Evolutionary conservation across 2,329 filamentous ascomycete genomes (phyloP).

Genomic region (Pseudocercospora crystallina): DNA sequence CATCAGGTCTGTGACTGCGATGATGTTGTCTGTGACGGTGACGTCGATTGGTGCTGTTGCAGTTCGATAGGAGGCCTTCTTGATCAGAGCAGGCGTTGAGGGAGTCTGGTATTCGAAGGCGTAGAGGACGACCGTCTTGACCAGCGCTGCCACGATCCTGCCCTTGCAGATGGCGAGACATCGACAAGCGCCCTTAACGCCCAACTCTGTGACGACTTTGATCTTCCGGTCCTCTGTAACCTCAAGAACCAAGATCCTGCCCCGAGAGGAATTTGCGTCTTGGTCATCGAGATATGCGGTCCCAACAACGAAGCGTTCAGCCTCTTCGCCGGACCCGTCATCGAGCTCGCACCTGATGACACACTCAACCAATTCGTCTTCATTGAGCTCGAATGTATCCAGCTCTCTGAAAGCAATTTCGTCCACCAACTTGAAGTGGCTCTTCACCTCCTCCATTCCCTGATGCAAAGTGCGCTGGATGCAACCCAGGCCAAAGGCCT

Average conservation of each 20-base stretch:
- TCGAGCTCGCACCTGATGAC: slow-evolving; percentile 75
- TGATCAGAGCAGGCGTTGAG: slow-evolving; percentile 60
- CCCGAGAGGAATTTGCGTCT: slow-evolving; percentile 56
- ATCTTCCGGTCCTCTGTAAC: slow-evolving; percentile 73
- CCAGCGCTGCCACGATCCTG: slow-evolving; percentile 80
- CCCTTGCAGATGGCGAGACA: slow-evolving; percentile 72
- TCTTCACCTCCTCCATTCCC: slow-evolving; percentile 73
- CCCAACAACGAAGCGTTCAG: slow-evolving; percentile 86
- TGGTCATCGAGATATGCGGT: slow-evolving; percentile 73
- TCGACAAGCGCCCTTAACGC: slow-evolving; percentile 77
- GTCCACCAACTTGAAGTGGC: slow-evolving; percentile 85
- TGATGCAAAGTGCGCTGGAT: slow-evolving; percentile 70
- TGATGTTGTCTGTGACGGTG: slow-evolving; percentile 68
- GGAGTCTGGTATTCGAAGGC: slow-evolving; percentile 55
- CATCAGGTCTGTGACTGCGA: slow-evolving; percentile 89
- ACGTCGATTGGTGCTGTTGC: slow-evolving; percentile 82
- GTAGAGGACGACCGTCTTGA: slow-evolving; percentile 74
- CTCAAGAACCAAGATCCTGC: slow-evolving; percentile 81
- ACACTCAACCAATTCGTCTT: slow-evolving; percentile 77
- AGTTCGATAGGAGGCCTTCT: slow-evolving; percentile 73
- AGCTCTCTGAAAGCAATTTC: slow-evolving; percentile 82
- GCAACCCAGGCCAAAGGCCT: slow-evolving; percentile 83
- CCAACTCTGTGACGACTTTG: slow-evolving; percentile 67
- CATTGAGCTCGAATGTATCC: slow-evolving; percentile 65
- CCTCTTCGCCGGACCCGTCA: slow-evolving; percentile 55